phyloP scores from a whole-genome alignment of 2,329 filamentous ascomycete genomes.

The Myriosclerotinia scirpicola region DNA sequence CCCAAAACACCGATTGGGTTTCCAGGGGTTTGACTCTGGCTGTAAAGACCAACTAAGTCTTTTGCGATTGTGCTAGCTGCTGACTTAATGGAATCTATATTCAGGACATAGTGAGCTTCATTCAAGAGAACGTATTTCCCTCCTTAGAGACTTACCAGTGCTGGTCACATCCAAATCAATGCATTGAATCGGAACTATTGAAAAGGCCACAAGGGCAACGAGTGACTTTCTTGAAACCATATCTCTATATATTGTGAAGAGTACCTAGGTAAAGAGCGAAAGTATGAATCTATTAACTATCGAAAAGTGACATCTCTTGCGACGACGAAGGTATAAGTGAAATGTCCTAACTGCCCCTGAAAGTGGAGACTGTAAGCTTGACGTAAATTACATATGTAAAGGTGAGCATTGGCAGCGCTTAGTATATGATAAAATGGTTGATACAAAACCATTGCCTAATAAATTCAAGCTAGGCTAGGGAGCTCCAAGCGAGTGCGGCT shows the following conservation, averaged over 20 bases:
- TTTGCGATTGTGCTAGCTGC: slow-evolving; percentile 30
- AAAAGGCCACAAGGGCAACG: slow-evolving; percentile 29
- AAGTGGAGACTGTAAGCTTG: neutral
- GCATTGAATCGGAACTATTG: slow-evolving; percentile 23
- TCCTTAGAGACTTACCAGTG: slow-evolving; percentile 18
- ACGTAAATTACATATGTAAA: neutral
- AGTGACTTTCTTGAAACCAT: slow-evolving; percentile 28
- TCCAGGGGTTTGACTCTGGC: slow-evolving; percentile 29
- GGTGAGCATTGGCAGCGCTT: neutral
- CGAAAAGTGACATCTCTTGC: neutral
- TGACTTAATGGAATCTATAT: slow-evolving; percentile 33
- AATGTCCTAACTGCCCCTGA: no score
- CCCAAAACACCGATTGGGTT: slow-evolving; percentile 27
- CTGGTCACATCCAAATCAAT: slow-evolving; percentile 27
- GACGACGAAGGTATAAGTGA: neutral
- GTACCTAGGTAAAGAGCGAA: neutral
- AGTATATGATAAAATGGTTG: neutral
- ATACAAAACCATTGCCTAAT: slow-evolving; percentile 4
- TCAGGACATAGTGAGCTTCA: neutral
- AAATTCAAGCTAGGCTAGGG: neutral
- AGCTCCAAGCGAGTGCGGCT: neutral
- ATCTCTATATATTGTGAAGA: neutral
- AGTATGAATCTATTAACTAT: neutral
- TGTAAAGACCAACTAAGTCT: slow-evolving; percentile 29
- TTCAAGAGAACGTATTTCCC: no score